Percentiles rank a stretch among this genome's conserved stretches.
Conservation (phyloP, 257 asterid species). For the Penstemon eatonii region DNA sequence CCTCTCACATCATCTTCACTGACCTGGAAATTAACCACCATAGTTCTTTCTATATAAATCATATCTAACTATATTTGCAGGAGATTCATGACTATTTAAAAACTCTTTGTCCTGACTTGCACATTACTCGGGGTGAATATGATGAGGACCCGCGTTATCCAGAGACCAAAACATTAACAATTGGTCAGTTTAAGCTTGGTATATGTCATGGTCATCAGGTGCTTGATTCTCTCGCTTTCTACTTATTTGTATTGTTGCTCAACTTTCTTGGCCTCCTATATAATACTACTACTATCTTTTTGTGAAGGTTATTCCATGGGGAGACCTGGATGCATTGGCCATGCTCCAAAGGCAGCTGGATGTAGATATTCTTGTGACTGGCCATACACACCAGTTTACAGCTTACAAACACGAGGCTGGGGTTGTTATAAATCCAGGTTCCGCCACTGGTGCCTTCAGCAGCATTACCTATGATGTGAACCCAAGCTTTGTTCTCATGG, state of each 20-base stretch:
- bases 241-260: conserved; percentile 3
- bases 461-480: conserved; percentile 94
- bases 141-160: conserved; percentile 92
- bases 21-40: conserved; percentile 14
- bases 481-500: conserved; percentile 98
- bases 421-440: conserved; percentile 94
- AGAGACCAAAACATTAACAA: conserved; percentile 80
- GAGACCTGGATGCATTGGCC: conserved; percentile 91
- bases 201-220: conserved; percentile 99
- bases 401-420: conserved; percentile 99
- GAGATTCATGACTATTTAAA: conserved; percentile 93
- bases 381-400: conserved; percentile 95
- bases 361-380: conserved; percentile 91
- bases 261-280: neutral
- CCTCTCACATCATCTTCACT: neutral
- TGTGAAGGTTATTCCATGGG: conserved; percentile 92
- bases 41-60: conserved; percentile 9
- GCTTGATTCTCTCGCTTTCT: conserved; percentile 12
- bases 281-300: neutral
- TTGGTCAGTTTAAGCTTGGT: conserved; percentile 96
- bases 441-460: conserved; percentile 97
- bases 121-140: conserved; percentile 88
- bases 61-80: conserved; percentile 40
- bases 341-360: conserved; percentile 97
- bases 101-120: conserved; percentile 85